These are phyloP conservation scores for Puccinia polysora DNA, from an alignment of 1,284 basidiomycete species.

Conservation along the genomic window DNA sequence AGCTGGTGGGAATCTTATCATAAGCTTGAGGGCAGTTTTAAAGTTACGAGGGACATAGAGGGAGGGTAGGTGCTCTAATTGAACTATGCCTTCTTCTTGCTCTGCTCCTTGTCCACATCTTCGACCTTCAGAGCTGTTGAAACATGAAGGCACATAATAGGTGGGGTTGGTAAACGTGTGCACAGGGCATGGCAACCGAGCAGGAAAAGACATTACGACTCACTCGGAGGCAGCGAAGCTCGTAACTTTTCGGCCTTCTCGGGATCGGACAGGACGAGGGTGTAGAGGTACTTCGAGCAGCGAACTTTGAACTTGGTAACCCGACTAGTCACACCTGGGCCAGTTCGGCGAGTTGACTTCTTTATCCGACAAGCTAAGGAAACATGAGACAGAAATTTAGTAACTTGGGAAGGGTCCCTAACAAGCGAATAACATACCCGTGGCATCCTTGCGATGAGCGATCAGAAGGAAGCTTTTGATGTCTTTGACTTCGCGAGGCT, in stretches of 20 bases:
- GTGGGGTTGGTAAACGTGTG: not conserved
- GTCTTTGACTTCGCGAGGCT: too few relatives aligned
- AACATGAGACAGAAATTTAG: too few relatives aligned
- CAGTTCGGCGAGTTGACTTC: conserved; percentile 64
- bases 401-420: too few relatives aligned
- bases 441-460: too few relatives aligned
- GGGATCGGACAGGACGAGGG: conserved; percentile 85
- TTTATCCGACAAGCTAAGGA: conserved; percentile 94
- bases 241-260: conserved; percentile 99
- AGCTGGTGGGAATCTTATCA: too few relatives aligned
- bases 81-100: conserved; percentile 21
- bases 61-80: too few relatives aligned
- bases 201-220: conserved; percentile 51
- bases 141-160: not conserved
- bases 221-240: conserved; percentile 90
- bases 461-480: too few relatives aligned
- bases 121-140: conserved; percentile 28
- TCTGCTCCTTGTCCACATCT: conserved; percentile 36
- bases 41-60: too few relatives aligned
- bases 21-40: too few relatives aligned
- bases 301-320: conserved; percentile 99
- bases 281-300: conserved; percentile 96
- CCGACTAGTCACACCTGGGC: conserved; percentile 62
- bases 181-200: not conserved
- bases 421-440: too few relatives aligned